Conservation (phyloP, 176 grass and related monocot genomes). For the Bonia amplexicaulis region DNA sequence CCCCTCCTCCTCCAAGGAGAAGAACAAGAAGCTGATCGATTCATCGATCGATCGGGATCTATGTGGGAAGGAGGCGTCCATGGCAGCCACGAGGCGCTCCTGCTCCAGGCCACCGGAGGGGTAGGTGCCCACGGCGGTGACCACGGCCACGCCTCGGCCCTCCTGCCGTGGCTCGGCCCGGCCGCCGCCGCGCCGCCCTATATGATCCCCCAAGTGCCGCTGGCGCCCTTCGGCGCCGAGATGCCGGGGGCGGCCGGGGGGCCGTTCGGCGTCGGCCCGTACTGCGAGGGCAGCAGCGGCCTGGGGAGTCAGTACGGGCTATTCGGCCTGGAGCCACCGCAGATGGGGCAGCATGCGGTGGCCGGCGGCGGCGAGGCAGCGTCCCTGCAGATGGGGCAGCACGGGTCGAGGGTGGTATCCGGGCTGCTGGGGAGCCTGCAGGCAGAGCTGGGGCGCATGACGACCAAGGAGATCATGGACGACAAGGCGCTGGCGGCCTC, state of each 20-base stretch:
- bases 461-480: conserved; percentile 83
- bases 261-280: conserved; percentile 15
- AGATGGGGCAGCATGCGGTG: neutral
- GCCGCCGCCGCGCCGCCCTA: conserved; percentile 25
- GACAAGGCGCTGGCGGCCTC: conserved; percentile 85
- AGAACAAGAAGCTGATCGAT: neutral
- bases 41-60: neutral
- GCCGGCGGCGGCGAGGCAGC: neutral
- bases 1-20: neutral
- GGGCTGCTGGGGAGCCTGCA: conserved; percentile 62
- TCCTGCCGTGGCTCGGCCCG: conserved; percentile 25
- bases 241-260: neutral
- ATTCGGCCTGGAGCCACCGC: conserved; percentile 15
- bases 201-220: neutral
- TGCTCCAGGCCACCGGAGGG: conserved; percentile 13
- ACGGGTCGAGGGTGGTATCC: conserved; percentile 24
- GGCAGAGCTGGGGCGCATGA: conserved; percentile 76
- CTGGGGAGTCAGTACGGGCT: conserved; percentile 12
- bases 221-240: neutral
- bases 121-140: neutral
- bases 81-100: conserved; percentile 39
- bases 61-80: conserved; percentile 64
- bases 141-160: neutral
- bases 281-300: neutral
- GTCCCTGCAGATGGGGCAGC: neutral